Evolutionary conservation across 2,329 filamentous ascomycete species (phyloP).

Genomic region (Hysterium pulicare): DNA sequence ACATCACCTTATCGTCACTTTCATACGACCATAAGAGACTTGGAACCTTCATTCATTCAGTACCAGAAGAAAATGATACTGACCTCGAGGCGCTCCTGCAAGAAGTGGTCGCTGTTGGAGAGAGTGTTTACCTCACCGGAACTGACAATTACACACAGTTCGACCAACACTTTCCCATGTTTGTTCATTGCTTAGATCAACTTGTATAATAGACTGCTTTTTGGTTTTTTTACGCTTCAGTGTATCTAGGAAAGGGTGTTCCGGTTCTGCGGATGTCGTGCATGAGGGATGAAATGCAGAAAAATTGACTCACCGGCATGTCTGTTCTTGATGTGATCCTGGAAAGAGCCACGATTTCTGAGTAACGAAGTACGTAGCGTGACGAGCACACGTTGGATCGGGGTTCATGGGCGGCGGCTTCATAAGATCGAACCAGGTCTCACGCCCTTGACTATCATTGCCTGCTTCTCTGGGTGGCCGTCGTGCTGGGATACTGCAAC

Average conservation of each 20-base stretch:
- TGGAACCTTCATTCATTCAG: slow-evolving; percentile 19
- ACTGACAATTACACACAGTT: slow-evolving; percentile 18
- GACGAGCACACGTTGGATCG: background rate
- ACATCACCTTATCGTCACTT: slow-evolving; percentile 10
- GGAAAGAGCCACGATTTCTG: background rate
- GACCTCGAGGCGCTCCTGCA: slow-evolving; percentile 12
- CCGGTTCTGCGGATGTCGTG: slow-evolving; percentile 11
- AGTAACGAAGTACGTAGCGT: background rate
- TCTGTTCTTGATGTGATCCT: slow-evolving; percentile 3
- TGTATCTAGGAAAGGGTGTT: slow-evolving; percentile 2
- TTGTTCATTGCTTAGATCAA: slow-evolving; percentile 16
- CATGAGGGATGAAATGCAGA: slow-evolving; percentile 12
- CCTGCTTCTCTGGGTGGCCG: slow-evolving; percentile 3
- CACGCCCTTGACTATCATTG: slow-evolving; percentile 16
- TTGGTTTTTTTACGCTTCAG: slow-evolving; percentile 1
- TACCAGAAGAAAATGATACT: slow-evolving; percentile 11
- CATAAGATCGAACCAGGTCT: slow-evolving; percentile 1
- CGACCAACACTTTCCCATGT: slow-evolving; percentile 14
- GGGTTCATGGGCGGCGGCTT: too few relatives aligned
- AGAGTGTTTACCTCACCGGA: slow-evolving; percentile 16
- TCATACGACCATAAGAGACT: slow-evolving; percentile 14
- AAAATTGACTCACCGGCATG: slow-evolving; percentile 11
- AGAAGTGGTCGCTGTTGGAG: slow-evolving; percentile 14
- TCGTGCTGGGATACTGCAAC: slow-evolving; percentile 3
- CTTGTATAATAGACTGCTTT: slow-evolving; percentile 11